A percentile compares a stretch with the other conserved stretches of the same genome.
Evolutionary conservation across 2,329 filamentous ascomycete genomes (phyloP).

Genomic region (Aspergillus puulaauensis): DNA sequence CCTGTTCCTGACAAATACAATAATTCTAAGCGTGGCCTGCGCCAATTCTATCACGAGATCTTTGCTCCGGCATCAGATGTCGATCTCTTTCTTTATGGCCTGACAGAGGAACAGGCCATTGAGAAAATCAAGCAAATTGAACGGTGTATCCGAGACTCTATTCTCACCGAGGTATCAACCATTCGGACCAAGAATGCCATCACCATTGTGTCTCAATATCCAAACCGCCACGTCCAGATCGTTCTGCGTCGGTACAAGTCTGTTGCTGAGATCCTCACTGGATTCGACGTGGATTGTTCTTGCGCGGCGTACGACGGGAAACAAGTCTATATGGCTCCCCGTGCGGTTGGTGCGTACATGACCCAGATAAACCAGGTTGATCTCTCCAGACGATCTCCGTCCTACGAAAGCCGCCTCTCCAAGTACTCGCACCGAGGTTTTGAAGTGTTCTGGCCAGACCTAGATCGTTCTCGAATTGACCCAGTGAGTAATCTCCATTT

Average conservation of each 20-base stretch:
- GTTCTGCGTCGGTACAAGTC: conserved; percentile 84
- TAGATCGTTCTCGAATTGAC: conserved; percentile 74
- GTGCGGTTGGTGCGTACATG: conserved; percentile 74
- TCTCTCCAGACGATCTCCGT: conserved; percentile 74
- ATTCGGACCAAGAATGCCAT: conserved; percentile 84
- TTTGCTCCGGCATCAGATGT: conserved; percentile 83
- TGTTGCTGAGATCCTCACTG: conserved; percentile 78
- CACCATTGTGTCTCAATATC: conserved; percentile 81
- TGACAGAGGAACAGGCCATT: conserved; percentile 73
- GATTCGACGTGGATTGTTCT: conserved; percentile 84
- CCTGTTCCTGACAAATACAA: conserved; percentile 65
- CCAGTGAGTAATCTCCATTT: conserved; percentile 44
- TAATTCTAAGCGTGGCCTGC: conserved; percentile 59
- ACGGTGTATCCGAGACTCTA: conserved; percentile 68
- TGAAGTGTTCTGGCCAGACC: conserved; percentile 74
- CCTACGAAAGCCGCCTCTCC: conserved; percentile 81
- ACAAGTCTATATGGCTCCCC: conserved; percentile 75
- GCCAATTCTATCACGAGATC: conserved; percentile 78
- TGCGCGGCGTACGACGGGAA: conserved; percentile 77
- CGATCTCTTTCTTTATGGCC: conserved; percentile 79
- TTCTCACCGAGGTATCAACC: conserved; percentile 79
- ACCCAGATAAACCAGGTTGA: conserved; percentile 82
- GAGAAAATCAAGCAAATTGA: conserved; percentile 86
- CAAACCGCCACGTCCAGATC: conserved; percentile 80
- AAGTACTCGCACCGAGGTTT: conserved; percentile 85